phyloP scores from a whole-genome alignment of 441 rosid genomes.

The Dalechampia spathulata region DNA sequence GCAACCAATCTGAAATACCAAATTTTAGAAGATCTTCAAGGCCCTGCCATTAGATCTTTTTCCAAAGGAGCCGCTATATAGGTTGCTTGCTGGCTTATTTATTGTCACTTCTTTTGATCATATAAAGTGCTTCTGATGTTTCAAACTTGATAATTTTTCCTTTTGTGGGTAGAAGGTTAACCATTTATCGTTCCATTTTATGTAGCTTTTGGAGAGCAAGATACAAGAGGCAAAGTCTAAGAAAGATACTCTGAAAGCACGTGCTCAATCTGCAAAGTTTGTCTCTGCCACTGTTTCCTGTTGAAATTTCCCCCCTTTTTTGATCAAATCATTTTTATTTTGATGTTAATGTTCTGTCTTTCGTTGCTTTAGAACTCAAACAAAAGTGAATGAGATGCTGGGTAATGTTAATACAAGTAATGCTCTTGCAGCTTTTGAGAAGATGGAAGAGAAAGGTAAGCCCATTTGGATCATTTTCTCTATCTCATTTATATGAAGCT shows the following conservation, averaged over 20 bases:
- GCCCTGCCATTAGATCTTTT: background rate
- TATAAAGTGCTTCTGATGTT: background rate
- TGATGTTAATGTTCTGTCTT: slow-evolving; percentile 8
- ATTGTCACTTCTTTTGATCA: background rate
- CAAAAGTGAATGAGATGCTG: slow-evolving; percentile 73
- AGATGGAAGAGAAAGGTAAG: slow-evolving; percentile 89
- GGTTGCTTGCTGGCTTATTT: background rate
- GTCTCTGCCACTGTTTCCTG: slow-evolving; percentile 23
- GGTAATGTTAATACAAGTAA: slow-evolving; percentile 71
- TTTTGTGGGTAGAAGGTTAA: no score
- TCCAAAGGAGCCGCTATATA: no score
- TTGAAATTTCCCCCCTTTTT: slow-evolving; percentile 5
- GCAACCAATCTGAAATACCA: background rate
- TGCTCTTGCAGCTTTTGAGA: slow-evolving; percentile 72
- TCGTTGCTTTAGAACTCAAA: slow-evolving; percentile 48
- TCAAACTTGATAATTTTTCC: background rate
- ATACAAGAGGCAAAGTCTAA: slow-evolving; percentile 96
- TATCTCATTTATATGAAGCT: background rate
- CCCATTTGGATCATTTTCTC: slow-evolving; percentile 4
- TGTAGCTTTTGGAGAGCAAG: slow-evolving; percentile 94
- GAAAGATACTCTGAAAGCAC: slow-evolving; percentile 95
- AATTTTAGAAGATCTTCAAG: background rate
- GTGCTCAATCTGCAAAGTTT: slow-evolving; percentile 92
- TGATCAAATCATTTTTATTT: background rate
- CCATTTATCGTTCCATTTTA: slow-evolving; percentile 18